Percentiles rank a stretch among this genome's conserved stretches.
Conservation (phyloP, 371 early-diverging fungal genomes). For the Mucor lusitanicus region DNA sequence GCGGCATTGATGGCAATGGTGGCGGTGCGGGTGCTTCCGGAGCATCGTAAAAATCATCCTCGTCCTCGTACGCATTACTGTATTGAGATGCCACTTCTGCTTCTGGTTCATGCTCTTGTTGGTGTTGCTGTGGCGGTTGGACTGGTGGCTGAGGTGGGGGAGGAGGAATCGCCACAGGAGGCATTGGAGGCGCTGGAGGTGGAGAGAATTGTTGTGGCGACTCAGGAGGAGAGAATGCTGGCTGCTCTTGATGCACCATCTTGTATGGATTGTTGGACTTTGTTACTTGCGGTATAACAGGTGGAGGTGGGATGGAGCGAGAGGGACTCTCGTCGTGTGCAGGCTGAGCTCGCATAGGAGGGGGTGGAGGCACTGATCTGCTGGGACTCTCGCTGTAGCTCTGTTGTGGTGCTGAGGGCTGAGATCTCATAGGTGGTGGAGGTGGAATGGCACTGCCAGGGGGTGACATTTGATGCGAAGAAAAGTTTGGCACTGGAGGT, state of each 20-base stretch:
- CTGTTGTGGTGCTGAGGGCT: neutral
- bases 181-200: constrained; percentile 7
- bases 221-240: neutral
- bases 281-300: neutral
- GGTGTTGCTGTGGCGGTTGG: constrained; percentile 5
- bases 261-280: constrained; percentile 29
- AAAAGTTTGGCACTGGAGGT: neutral
- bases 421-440: neutral
- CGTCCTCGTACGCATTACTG: constrained; percentile 7
- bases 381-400: neutral
- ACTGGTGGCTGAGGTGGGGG: constrained; percentile 1
- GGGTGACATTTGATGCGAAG: constrained; percentile 2
- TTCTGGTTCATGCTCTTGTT: neutral
- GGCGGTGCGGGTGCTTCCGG: constrained; percentile 28
- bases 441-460: neutral
- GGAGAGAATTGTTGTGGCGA: neutral
- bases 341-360: constrained; percentile 3
- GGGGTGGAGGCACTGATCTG: constrained; percentile 5
- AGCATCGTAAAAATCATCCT: constrained; percentile 28
- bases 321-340: neutral
- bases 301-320: neutral
- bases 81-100: neutral
- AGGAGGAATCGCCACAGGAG: neutral
- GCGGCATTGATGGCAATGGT: constrained; percentile 15
- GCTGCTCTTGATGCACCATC: constrained; percentile 8